A percentile compares a stretch with the other conserved stretches of the same genome.
Conservation (phyloP, 768 basidiomycete species). For the Lyophyllum decastes region DNA sequence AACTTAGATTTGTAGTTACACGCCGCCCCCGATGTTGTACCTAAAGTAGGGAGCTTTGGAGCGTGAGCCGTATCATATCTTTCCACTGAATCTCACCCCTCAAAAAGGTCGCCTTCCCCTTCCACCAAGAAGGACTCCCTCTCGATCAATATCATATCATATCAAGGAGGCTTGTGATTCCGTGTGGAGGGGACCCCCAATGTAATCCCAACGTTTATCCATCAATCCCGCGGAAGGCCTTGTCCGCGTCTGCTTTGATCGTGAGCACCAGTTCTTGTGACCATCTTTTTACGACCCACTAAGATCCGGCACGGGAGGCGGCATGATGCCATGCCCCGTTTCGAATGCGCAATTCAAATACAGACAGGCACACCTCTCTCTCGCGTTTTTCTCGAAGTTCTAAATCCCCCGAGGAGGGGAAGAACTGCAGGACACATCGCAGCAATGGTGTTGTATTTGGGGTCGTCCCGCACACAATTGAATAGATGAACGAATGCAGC, state of each 20-base stretch:
- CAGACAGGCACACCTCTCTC: background rate
- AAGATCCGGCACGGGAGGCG: background rate
- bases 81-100: too few relatives aligned
- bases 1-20: background rate
- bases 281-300: slow-evolving; percentile 1
- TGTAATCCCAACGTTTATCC: slow-evolving; percentile 11
- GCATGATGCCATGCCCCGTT: background rate
- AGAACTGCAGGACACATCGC: background rate
- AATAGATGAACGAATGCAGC: background rate
- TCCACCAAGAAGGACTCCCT: background rate
- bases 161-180: slow-evolving; percentile 6
- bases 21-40: too few relatives aligned
- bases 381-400: background rate
- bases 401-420: background rate
- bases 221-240: slow-evolving; percentile 12
- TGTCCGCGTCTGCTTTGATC: background rate
- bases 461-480: background rate
- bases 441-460: background rate
- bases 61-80: too few relatives aligned
- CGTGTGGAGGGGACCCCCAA: background rate
- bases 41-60: too few relatives aligned
- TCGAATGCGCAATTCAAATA: background rate
- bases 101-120: too few relatives aligned
- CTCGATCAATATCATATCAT: slow-evolving; percentile 3
- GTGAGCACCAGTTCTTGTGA: background rate